Percentiles rank a stretch among this genome's conserved stretches.
Conservation (phyloP, 441 rosid species). For the Rhodomyrtus psidioides region DNA sequence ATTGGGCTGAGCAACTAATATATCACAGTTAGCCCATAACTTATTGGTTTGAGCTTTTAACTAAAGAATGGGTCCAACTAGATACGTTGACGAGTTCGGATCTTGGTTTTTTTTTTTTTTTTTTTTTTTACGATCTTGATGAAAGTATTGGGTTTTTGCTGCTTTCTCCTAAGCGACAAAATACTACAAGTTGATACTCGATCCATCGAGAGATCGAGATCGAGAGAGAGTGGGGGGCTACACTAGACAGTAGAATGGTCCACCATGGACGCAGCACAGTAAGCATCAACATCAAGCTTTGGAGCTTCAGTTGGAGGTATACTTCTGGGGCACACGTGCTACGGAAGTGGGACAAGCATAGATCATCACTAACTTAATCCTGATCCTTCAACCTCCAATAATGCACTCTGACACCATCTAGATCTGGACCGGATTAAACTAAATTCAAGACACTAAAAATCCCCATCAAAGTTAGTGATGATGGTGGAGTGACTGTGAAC, state of each 20-base stretch:
- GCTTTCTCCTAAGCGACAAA: neutral
- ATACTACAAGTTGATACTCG: neutral
- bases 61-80: fast-evolving
- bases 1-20: too few relatives aligned
- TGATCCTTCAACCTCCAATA: neutral
- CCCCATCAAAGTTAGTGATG: neutral
- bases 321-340: neutral
- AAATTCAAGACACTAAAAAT: neutral
- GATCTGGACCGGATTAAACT: neutral
- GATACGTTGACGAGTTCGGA: too few relatives aligned
- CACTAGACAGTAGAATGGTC: neutral
- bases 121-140: too few relatives aligned
- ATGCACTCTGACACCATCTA: neutral
- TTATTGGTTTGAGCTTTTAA: too few relatives aligned
- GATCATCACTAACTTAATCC: neutral
- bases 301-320: neutral
- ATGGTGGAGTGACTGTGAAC: too few relatives aligned
- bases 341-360: neutral
- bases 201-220: neutral
- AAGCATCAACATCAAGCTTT: neutral
- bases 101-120: too few relatives aligned
- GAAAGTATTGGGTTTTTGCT: too few relatives aligned
- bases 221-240: neutral
- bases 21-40: too few relatives aligned
- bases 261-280: neutral